Percentiles rank a stretch among this genome's conserved stretches.
Conservation (phyloP, 441 rosid species). For the Codiaeum variegatum region DNA sequence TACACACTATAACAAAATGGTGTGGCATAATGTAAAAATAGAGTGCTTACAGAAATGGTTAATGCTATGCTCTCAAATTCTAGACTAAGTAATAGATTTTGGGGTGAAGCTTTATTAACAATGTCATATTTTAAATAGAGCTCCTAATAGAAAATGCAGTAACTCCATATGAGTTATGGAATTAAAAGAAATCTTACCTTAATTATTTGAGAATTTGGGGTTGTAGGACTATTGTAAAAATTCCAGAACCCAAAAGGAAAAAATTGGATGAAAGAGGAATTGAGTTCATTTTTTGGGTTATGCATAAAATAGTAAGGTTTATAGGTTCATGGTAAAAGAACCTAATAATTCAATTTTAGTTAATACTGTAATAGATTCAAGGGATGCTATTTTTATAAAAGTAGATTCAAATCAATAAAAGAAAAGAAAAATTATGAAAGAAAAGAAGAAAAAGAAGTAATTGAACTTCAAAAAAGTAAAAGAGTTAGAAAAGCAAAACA, state of each 20-base stretch:
- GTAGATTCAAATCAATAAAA: not conserved
- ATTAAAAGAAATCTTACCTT: not conserved
- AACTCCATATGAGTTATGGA: not conserved
- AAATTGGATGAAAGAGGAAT: not conserved
- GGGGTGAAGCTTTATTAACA: not conserved
- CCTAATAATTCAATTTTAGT: not conserved
- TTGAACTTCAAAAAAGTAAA: not conserved
- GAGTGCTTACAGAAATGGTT: slow-evolving; percentile 26
- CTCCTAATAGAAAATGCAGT: not conserved
- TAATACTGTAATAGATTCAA: not conserved
- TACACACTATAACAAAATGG: not conserved
- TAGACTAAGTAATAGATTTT: slow-evolving; percentile 20
- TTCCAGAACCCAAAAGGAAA: not conserved
- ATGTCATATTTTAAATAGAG: slow-evolving; percentile 27
- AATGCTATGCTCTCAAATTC: not conserved
- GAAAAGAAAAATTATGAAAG: not conserved
- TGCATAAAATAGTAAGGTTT: not conserved
- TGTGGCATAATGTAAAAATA: not conserved
- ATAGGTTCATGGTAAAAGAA: not conserved
- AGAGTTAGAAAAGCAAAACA: not conserved
- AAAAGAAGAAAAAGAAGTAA: not conserved
- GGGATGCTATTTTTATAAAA: not conserved
- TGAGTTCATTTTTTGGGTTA: not conserved
- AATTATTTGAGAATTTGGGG: not conserved
- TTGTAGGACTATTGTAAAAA: not conserved